Evolutionary conservation across 495 filamentous ascomycete species (phyloP).

Genomic region (Penicillium ochrochloron): DNA sequence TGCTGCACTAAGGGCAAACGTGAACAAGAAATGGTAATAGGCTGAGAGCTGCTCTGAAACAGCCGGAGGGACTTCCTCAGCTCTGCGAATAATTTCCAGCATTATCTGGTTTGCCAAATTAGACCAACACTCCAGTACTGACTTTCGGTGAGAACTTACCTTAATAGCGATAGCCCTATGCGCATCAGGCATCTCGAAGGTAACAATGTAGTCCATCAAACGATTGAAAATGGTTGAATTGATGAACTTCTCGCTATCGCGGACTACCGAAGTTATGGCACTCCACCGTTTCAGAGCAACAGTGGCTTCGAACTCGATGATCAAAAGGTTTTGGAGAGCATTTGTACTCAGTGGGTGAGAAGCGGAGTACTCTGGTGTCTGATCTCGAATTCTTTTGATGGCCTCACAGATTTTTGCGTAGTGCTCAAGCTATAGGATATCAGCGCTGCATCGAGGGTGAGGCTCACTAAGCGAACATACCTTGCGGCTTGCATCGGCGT

Average conservation of each 20-base stretch:
- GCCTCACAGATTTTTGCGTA: neutral
- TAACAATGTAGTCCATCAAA: constrained; percentile 1
- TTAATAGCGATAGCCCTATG: neutral
- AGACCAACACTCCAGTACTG: neutral
- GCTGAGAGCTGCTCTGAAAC: neutral
- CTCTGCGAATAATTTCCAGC: neutral
- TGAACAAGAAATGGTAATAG: constrained; percentile 14
- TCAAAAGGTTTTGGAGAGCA: neutral
- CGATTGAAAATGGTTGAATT: neutral
- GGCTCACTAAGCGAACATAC: neutral
- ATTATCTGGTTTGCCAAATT: neutral
- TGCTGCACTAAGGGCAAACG: neutral
- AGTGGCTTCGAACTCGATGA: constrained; percentile 3
- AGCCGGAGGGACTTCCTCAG: neutral
- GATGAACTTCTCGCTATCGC: neutral
- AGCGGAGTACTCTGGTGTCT: neutral
- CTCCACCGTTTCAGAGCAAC: neutral
- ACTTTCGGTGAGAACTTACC: neutral
- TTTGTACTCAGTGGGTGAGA: neutral
- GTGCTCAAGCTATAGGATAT: neutral
- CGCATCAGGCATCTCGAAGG: neutral
- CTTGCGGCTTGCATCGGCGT: neutral
- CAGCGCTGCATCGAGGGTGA: neutral
- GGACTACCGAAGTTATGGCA: neutral
- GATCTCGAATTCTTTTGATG: constrained; percentile 1